These are phyloP conservation scores for Schwanniomyces yamadae DNA, from an alignment of 805 yeast species.

Conservation along the genomic window DNA sequence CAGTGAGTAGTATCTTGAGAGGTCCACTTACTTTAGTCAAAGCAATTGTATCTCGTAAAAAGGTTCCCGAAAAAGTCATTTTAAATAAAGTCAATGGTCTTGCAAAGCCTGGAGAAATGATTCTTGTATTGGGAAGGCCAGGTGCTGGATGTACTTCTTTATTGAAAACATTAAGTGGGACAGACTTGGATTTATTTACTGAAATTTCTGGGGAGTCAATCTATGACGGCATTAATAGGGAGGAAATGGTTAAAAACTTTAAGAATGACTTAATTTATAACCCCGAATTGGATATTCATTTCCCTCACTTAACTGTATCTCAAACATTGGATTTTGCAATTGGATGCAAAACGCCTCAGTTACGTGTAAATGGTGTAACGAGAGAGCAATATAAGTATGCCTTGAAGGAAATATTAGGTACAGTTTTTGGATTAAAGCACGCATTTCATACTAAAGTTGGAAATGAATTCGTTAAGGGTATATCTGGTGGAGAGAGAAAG, in stretches of 20 bases:
- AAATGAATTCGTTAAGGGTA: slow-evolving; percentile 52
- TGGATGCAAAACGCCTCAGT: slow-evolving; percentile 63
- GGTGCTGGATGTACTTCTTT: slow-evolving; percentile 46
- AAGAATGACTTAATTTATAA: slow-evolving; percentile 58
- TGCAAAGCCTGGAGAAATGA: slow-evolving; percentile 65
- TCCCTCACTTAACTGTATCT: slow-evolving; percentile 73
- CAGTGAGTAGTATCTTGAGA: slow-evolving; percentile 43
- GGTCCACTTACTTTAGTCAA: slow-evolving; percentile 27
- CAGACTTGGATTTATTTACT: slow-evolving; percentile 22
- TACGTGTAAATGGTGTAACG: slow-evolving; percentile 47
- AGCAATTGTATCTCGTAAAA: slow-evolving; percentile 13
- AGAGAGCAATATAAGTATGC: slow-evolving; percentile 46
- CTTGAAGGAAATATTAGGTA: slow-evolving; percentile 24
- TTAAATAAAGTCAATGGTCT: slow-evolving; percentile 29
- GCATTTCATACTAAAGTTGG: slow-evolving; percentile 31
- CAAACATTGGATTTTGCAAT: slow-evolving; percentile 72
- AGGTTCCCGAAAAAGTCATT: slow-evolving; percentile 16
- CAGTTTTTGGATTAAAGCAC: slow-evolving; percentile 32
- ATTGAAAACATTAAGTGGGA: slow-evolving; percentile 25
- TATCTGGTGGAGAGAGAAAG: slow-evolving; percentile 74
- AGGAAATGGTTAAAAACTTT: slow-evolving; percentile 58
- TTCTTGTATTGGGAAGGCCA: slow-evolving; percentile 49
- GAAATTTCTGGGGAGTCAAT: slow-evolving; percentile 34
- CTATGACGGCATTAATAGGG: slow-evolving; percentile 61
- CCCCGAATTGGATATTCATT: slow-evolving; percentile 68